phyloP scores from a whole-genome alignment of 225 moss, liverwort and hornwort genomes.

The Pleurozium schreberi region DNA sequence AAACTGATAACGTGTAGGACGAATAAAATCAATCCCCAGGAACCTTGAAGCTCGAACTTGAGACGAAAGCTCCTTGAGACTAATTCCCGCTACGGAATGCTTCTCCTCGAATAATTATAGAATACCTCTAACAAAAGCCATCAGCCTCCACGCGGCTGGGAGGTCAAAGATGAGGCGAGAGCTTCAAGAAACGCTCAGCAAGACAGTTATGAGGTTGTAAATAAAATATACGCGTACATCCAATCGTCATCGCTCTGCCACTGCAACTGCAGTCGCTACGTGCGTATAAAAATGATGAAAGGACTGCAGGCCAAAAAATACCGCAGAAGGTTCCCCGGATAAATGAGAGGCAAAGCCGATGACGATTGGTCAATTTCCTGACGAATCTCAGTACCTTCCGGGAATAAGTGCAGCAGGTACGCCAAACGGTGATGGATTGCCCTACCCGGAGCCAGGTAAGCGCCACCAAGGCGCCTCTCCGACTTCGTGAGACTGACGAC shows the following conservation, averaged over 20 bases:
- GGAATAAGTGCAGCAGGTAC: constrained; percentile 3
- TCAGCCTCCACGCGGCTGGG: not conserved
- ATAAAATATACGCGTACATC: constrained; percentile 1
- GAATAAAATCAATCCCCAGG: not conserved
- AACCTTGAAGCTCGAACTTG: not conserved
- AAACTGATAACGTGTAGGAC: not conserved
- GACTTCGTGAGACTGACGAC: not conserved
- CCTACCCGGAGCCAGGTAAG: constrained; percentile 10
- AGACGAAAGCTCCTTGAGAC: not conserved
- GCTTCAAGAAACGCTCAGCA: constrained; percentile 2
- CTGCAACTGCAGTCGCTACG: not conserved
- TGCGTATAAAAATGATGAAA: not conserved
- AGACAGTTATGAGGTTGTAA: constrained; percentile 1
- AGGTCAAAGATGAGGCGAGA: constrained; percentile 16
- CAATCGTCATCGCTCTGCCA: constrained; percentile 1
- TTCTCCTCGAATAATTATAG: not conserved
- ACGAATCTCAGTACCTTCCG: constrained; percentile 5
- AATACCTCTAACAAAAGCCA: not conserved
- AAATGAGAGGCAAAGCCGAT: not conserved
- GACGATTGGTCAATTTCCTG: not conserved
- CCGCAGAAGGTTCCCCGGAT: constrained; percentile 24
- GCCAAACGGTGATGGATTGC: not conserved
- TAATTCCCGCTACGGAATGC: not conserved
- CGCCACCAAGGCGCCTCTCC: not conserved
- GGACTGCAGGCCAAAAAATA: constrained; percentile 19